phyloP scores from a whole-genome alignment of 148 eudicot species.

The Fagopyrum esculentum region DNA sequence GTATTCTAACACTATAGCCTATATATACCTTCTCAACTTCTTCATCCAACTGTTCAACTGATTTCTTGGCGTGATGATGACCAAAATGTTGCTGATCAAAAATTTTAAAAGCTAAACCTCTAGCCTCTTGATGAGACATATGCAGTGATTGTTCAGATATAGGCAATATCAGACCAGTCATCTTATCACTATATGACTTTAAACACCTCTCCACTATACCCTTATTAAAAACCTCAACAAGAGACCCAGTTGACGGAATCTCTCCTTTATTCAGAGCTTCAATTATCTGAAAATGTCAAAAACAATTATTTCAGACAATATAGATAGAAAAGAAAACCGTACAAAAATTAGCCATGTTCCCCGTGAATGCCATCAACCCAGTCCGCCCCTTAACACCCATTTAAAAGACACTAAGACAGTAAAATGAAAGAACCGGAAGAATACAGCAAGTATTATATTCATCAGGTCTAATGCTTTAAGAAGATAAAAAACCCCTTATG shows the following conservation, averaged over 20 bases:
- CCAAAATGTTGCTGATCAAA: conserved; percentile 96
- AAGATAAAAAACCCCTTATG: neutral
- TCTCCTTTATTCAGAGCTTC: conserved; percentile 99
- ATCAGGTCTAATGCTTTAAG: neutral
- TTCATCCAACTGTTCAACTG: conserved; percentile 69
- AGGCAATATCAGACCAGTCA: conserved; percentile 62
- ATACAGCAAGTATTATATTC: neutral
- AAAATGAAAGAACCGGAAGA: neutral
- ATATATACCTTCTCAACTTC: conserved; percentile 68
- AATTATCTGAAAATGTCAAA: conserved; percentile 51
- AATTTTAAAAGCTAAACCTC: conserved; percentile 45
- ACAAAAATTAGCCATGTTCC: neutral
- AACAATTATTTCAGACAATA: neutral
- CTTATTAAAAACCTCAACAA: conserved; percentile 95
- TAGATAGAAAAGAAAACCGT: neutral
- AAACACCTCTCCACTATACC: conserved; percentile 79
- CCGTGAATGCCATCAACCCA: neutral
- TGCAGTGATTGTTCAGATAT: conserved; percentile 42
- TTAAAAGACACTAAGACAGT: neutral
- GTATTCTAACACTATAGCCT: neutral
- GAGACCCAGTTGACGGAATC: conserved; percentile 95
- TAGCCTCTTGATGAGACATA: conserved; percentile 53
- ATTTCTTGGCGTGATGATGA: conserved; percentile 83
- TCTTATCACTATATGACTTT: conserved; percentile 58
- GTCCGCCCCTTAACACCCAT: neutral